Evolutionary conservation across 2,329 filamentous ascomycete genomes (phyloP).

Genomic region (Ramichloridium luteum): DNA sequence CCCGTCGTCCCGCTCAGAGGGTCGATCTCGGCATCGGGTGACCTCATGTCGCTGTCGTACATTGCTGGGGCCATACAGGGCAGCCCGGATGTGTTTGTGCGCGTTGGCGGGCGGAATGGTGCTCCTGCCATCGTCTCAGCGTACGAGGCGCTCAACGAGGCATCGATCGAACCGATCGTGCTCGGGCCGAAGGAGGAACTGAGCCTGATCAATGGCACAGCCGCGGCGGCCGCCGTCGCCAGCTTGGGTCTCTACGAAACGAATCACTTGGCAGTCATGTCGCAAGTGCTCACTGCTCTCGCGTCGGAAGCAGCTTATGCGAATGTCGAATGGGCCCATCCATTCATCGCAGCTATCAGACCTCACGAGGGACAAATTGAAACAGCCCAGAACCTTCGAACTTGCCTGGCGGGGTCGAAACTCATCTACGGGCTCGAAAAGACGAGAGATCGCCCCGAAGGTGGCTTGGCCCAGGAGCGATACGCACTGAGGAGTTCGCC

Average conservation of each 20-base stretch:
- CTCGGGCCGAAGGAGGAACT: constrained; percentile 41
- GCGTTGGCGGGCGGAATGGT: constrained; percentile 18
- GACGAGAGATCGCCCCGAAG: constrained; percentile 25
- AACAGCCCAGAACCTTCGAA: constrained; percentile 41
- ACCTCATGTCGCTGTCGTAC: constrained; percentile 45
- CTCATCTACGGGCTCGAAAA: constrained; percentile 8
- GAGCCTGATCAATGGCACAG: constrained; percentile 40
- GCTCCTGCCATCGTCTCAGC: constrained; percentile 18
- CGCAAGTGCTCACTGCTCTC: constrained; percentile 50
- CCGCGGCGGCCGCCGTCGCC: constrained; percentile 35
- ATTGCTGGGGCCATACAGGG: constrained; percentile 37
- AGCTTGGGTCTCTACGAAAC: constrained; percentile 40
- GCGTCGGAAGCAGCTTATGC: constrained; percentile 46
- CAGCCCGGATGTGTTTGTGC: constrained; percentile 31
- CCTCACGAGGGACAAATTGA: constrained; percentile 52
- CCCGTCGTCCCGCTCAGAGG: constrained; percentile 45
- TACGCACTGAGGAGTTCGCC: constrained; percentile 52
- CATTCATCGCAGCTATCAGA: constrained; percentile 45
- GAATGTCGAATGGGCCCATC: constrained; percentile 43
- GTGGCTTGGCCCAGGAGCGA: constrained; percentile 41
- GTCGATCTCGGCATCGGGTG: constrained; percentile 47
- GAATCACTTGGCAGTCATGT: constrained; percentile 40
- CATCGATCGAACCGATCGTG: constrained; percentile 22
- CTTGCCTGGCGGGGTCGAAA: constrained; percentile 31
- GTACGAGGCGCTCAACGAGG: constrained; percentile 22